A percentile compares a stretch with the other conserved stretches of the same genome.
phyloP scores from a whole-genome alignment of 2,329 filamentous ascomycete genomes.

The Colletotrichum nymphaeae region DNA sequence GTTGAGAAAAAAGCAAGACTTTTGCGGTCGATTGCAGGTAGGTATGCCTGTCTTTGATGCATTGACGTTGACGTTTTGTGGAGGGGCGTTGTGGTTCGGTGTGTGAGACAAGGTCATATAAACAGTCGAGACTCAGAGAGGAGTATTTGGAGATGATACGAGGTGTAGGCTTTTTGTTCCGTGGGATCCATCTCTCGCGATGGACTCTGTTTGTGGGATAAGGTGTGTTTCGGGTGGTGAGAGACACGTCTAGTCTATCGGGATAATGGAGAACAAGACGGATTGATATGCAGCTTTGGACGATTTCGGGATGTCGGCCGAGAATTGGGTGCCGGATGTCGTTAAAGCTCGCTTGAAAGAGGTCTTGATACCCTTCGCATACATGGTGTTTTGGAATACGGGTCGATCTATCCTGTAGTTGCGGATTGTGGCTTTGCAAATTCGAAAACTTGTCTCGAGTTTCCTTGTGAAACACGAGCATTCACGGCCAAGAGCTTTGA shows the following conservation, averaged over 20 bases:
- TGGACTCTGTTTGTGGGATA: not conserved
- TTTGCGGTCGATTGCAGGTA: not conserved
- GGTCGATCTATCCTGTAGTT: not conserved
- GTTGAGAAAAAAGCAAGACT: not conserved
- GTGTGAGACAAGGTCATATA: not conserved
- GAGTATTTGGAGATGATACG: not conserved
- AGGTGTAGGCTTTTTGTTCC: not conserved
- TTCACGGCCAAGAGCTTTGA: not conserved
- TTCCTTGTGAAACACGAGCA: not conserved
- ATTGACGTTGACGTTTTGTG: conserved; percentile 5
- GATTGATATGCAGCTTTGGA: not conserved
- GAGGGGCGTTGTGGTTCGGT: not conserved
- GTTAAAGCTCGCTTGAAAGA: not conserved
- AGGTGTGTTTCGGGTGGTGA: not conserved
- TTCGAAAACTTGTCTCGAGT: not conserved
- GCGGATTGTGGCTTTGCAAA: not conserved
- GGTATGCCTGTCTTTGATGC: not conserved
- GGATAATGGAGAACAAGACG: not conserved
- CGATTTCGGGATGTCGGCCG: not conserved
- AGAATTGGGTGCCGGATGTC: not conserved
- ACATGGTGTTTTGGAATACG: not conserved
- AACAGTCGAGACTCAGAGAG: not conserved
- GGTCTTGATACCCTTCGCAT: not conserved
- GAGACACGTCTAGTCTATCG: not conserved
- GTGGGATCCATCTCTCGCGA: not conserved